Evolutionary conservation across 768 basidiomycete species (phyloP), one percentile per base, ranked within the genome.

Genomic region (Amanita subjunquillea): DNA sequence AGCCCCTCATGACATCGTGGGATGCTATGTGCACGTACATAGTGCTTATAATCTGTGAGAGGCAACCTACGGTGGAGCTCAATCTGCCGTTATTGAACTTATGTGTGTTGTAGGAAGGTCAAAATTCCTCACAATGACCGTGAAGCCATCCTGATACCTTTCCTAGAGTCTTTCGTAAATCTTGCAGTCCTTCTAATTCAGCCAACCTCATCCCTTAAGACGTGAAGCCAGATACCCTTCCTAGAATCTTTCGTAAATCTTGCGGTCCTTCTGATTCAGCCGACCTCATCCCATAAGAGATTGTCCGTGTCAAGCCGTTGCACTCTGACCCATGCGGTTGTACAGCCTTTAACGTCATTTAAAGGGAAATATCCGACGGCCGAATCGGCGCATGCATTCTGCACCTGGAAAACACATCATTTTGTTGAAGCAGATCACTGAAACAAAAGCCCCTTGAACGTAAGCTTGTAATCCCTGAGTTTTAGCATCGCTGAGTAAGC

Each of bases 341-440:
- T 30, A 30, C 4, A 9, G 22, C 13, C 17, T 15, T 43, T n/a
- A 42, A 25, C 23, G 20, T 25, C 8, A 42, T 42, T 13, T 29
- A 13, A 44, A 44, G n/a, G 44, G n/a, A 32, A 30, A 30, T 46
- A 17, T 9, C 44, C 29, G 29, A 15, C n/a, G n/a, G 44, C 29
- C 23, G 29, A 30, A 30, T n/a, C 44, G 27, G 29, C 27, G 29
- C 44, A n/a, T 15, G 27, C 44, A 17, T 46, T 29, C 30, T 15
- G n/a, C 10, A 17, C 17, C 41, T 25, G 22, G 20, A 42, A 42
- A n/a, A 46, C 15, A 8, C 37, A 48, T 48, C 39, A 50, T 50
- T 50, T 40, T 50, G 29, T 23, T 48, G 30, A 48, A 23, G 32
- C 20, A 48, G 47, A 48, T 48, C 48, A 39, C 48, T 51, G 50